Evolutionary conservation across 805 yeast genomes (phyloP).

Genomic region (Metschnikowia shivogae): DNA sequence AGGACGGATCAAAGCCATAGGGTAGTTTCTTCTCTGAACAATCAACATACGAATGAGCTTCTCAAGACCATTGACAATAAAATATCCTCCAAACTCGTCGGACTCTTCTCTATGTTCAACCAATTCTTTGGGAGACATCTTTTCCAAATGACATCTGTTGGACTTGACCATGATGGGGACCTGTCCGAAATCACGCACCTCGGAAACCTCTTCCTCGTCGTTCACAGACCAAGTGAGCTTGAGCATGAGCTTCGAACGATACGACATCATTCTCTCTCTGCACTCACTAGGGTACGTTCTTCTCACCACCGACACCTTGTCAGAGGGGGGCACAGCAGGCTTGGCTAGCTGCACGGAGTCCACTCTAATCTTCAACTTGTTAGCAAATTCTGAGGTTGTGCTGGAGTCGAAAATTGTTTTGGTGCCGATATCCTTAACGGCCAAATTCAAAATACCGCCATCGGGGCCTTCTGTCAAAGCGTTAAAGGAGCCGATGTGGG

Average conservation of each 20-base stretch:
- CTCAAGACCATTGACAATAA: constrained; percentile 94
- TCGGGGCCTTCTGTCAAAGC: constrained; percentile 86
- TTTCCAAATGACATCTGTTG: constrained; percentile 87
- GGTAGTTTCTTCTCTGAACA: constrained; percentile 96
- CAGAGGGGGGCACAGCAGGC: constrained; percentile 70
- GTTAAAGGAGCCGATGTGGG: constrained; percentile 94
- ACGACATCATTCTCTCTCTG: constrained; percentile 83
- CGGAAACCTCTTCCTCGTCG: constrained; percentile 76
- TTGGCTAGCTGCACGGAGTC: constrained; percentile 84
- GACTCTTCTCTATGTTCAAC: constrained; percentile 81
- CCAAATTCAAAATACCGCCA: constrained; percentile 82
- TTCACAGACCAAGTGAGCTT: constrained; percentile 85
- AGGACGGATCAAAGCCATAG: constrained; percentile 96
- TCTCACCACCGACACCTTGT: constrained; percentile 72
- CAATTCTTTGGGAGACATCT: constrained; percentile 75
- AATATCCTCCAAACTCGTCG: constrained; percentile 96
- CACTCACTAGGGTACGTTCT: constrained; percentile 75
- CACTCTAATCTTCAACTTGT: constrained; percentile 77
- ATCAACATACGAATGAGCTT: constrained; percentile 94
- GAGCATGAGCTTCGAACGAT: constrained; percentile 72
- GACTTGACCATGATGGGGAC: constrained; percentile 88
- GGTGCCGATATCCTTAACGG: constrained; percentile 82
- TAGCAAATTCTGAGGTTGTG: constrained; percentile 69
- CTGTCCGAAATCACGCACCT: constrained; percentile 85
- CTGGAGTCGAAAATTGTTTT: constrained; percentile 81